phyloP scores from a whole-genome alignment of 192 early-diverging fungal species.

The Coemansia erecta region DNA sequence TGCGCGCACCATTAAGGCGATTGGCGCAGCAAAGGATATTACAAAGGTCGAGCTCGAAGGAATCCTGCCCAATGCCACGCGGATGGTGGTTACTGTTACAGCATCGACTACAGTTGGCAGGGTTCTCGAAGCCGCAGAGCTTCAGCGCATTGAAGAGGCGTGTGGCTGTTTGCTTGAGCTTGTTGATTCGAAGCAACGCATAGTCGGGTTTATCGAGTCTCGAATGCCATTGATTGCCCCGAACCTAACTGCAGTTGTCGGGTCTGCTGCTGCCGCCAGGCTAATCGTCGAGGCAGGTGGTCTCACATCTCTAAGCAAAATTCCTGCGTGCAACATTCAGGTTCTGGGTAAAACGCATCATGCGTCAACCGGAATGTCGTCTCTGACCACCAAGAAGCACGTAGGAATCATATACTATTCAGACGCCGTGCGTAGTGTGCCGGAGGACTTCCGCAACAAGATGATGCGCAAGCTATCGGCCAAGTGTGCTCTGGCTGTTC shows the following conservation, averaged over 20 bases:
- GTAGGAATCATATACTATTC: slow-evolving; percentile 78
- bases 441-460: slow-evolving; percentile 76
- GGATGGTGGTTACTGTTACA: slow-evolving; percentile 91
- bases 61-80: slow-evolving; percentile 75
- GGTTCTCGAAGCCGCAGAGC: slow-evolving; percentile 60
- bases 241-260: slow-evolving; percentile 85
- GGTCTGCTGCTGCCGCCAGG: slow-evolving; percentile 83
- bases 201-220: slow-evolving; percentile 88
- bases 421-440: slow-evolving; percentile 65
- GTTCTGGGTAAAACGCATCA: slow-evolving; percentile 57
- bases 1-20: slow-evolving; percentile 76
- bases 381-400: slow-evolving; percentile 64
- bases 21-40: slow-evolving; percentile 78
- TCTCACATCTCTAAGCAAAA: slow-evolving; percentile 76
- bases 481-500: slow-evolving; percentile 80
- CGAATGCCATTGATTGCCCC: slow-evolving; percentile 92
- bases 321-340: slow-evolving; percentile 88
- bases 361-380: slow-evolving; percentile 20
- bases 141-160: slow-evolving; percentile 68
- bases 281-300: slow-evolving; percentile 90
- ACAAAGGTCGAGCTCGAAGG: slow-evolving; percentile 75
- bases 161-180: slow-evolving; percentile 71
- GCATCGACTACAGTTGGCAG: slow-evolving; percentile 81
- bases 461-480: slow-evolving; percentile 77
- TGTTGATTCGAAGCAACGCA: slow-evolving; percentile 59